Conservation (phyloP, 2,329 filamentous ascomycete species). For the Clonostachys solani region DNA sequence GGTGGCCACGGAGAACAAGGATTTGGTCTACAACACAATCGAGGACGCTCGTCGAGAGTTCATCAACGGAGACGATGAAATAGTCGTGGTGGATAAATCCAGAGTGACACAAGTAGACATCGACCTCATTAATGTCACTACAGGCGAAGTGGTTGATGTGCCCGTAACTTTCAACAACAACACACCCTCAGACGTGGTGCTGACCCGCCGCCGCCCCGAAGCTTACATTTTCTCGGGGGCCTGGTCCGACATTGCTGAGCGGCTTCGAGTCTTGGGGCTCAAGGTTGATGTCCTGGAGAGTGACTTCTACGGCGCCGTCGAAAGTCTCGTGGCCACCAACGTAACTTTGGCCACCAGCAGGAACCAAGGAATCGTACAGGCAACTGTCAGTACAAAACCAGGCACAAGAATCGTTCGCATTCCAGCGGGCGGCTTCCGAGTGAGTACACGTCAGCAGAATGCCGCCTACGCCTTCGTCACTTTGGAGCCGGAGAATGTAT, state of each 20-base stretch:
- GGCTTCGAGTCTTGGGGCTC: conserved; percentile 4
- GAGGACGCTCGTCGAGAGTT: conserved; percentile 4
- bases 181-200: conserved; percentile 4
- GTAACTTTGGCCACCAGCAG: not conserved
- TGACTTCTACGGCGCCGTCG: conserved; percentile 4
- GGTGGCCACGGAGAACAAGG: conserved; percentile 2
- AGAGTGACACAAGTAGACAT: not conserved
- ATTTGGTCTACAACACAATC: conserved; percentile 4
- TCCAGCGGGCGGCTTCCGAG: conserved; percentile 4
- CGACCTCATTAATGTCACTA: conserved; percentile 4
- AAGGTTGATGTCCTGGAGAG: conserved; percentile 2
- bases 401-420: conserved; percentile 1
- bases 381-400: conserved; percentile 1
- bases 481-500: conserved; percentile 5
- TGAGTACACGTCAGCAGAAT: conserved; percentile 4
- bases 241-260: conserved; percentile 4
- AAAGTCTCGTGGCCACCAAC: conserved; percentile 2
- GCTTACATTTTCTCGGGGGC: conserved; percentile 6
- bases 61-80: conserved; percentile 5
- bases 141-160: conserved; percentile 4
- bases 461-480: conserved; percentile 3
- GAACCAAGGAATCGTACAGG: conserved; percentile 3
- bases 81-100: conserved; percentile 5
- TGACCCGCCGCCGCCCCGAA: conserved; percentile 5
- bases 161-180: conserved; percentile 7